Conservation (phyloP, 2,329 filamentous ascomycete genomes). For the Furcasterigmium furcatum region DNA sequence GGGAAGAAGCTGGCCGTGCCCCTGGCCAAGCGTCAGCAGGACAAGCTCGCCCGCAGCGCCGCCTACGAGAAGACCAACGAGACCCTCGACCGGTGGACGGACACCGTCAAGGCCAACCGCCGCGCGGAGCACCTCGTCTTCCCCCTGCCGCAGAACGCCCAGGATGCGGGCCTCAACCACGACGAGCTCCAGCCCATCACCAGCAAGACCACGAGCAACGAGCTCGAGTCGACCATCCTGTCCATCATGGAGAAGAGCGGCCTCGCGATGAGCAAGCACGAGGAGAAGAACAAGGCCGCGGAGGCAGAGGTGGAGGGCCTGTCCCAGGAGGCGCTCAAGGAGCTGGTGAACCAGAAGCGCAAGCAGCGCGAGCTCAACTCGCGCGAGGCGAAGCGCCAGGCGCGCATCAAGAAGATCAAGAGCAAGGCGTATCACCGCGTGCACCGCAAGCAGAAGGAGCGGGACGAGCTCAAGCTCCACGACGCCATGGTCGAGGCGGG, state of each 20-base stretch:
- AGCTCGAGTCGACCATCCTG: constrained; percentile 82
- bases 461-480: constrained; percentile 48
- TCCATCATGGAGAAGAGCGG: constrained; percentile 89
- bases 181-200: constrained; percentile 64
- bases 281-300: constrained; percentile 51
- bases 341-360: constrained; percentile 70
- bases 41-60: constrained; percentile 73
- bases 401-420: constrained; percentile 98
- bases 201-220: constrained; percentile 61
- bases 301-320: constrained; percentile 68
- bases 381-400: constrained; percentile 81
- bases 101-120: constrained; percentile 92
- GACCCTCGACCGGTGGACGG: constrained; percentile 85
- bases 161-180: constrained; percentile 54
- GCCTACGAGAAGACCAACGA: constrained; percentile 92
- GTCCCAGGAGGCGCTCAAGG: constrained; percentile 69
- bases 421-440: constrained; percentile 92
- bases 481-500: constrained; percentile 54
- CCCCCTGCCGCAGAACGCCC: constrained; percentile 72
- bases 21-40: constrained; percentile 81
- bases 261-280: constrained; percentile 48
- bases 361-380: constrained; percentile 82
- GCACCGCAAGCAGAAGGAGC: constrained; percentile 70
- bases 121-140: constrained; percentile 88
- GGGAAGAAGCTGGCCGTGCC: constrained; percentile 76